phyloP scores from a whole-genome alignment of 768 basidiomycete species.

The Boletus insuetus region DNA sequence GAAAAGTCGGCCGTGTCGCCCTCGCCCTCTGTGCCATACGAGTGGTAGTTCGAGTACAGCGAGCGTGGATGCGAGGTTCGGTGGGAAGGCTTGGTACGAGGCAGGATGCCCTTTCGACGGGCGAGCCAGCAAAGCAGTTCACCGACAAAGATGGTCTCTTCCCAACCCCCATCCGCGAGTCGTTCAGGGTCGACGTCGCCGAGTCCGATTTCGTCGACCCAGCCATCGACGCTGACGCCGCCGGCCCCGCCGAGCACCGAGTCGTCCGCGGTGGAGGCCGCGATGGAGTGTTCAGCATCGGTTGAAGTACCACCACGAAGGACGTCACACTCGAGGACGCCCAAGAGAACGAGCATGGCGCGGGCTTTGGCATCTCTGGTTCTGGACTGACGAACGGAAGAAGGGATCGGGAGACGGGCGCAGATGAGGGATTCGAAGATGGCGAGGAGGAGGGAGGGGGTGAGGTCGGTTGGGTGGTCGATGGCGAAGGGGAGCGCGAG shows the following conservation, averaged over 20 bases:
- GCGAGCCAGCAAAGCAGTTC: constrained; percentile 72
- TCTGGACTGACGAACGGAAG: constrained; percentile 36
- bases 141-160: constrained; percentile 64
- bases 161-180: constrained; percentile 62
- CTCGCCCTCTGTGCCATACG: constrained; percentile 17
- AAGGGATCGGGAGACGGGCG: constrained; percentile 48
- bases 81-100: constrained; percentile 7
- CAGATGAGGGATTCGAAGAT: constrained; percentile 63
- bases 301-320: constrained; percentile 46
- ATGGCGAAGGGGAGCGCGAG: constrained; percentile 47
- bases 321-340: constrained; percentile 67
- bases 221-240: constrained; percentile 28
- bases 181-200: constrained; percentile 61
- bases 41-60: constrained; percentile 18
- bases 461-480: constrained; percentile 57
- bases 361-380: constrained; percentile 46
- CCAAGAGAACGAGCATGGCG: constrained; percentile 73
- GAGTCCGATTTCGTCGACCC: constrained; percentile 56
- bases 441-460: constrained; percentile 67
- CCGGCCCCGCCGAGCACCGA: constrained; percentile 16
- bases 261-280: constrained; percentile 28
- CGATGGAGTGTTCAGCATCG: constrained; percentile 5
- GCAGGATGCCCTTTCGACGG: constrained; percentile 37
- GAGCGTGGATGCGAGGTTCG: constrained; percentile 9
- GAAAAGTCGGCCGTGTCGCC: constrained; percentile 21